Conservation (phyloP, 441 rosid species). For the Populus hybrid region DNA sequence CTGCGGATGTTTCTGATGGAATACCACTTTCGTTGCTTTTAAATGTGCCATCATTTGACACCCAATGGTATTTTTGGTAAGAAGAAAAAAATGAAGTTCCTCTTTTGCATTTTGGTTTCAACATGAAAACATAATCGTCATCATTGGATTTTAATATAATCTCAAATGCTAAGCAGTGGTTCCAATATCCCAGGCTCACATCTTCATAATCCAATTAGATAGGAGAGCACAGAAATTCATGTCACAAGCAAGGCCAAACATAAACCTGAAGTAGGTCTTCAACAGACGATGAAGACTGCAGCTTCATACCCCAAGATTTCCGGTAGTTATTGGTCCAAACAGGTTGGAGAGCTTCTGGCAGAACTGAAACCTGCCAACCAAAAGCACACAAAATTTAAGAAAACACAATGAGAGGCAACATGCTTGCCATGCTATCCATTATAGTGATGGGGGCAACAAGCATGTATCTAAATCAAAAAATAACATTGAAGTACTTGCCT, state of each 20-base stretch:
- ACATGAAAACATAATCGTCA: neutral
- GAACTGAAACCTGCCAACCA: constrained; percentile 57
- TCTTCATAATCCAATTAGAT: neutral
- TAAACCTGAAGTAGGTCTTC: constrained; percentile 62
- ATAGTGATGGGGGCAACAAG: neutral
- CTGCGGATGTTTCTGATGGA: neutral
- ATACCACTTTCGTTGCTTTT: neutral
- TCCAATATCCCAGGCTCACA: neutral
- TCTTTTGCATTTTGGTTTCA: neutral
- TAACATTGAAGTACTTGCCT: constrained; percentile 36
- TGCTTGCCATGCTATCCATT: neutral
- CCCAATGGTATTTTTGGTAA: neutral
- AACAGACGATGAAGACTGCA: constrained; percentile 52
- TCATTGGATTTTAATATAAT: neutral
- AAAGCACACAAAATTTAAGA: constrained; percentile 14
- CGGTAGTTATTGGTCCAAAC: constrained; percentile 56
- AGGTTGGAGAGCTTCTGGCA: constrained; percentile 59
- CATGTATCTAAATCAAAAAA: neutral
- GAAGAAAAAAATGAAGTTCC: neutral
- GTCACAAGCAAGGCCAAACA: neutral
- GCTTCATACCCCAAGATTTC: constrained; percentile 57
- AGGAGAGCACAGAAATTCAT: neutral
- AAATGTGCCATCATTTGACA: neutral
- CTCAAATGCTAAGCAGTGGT: neutral
- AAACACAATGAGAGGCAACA: neutral